These are phyloP conservation scores for Lizanozyma gosingica DNA, from an alignment of 1,139 yeast genomes.

Conservation along the genomic window DNA sequence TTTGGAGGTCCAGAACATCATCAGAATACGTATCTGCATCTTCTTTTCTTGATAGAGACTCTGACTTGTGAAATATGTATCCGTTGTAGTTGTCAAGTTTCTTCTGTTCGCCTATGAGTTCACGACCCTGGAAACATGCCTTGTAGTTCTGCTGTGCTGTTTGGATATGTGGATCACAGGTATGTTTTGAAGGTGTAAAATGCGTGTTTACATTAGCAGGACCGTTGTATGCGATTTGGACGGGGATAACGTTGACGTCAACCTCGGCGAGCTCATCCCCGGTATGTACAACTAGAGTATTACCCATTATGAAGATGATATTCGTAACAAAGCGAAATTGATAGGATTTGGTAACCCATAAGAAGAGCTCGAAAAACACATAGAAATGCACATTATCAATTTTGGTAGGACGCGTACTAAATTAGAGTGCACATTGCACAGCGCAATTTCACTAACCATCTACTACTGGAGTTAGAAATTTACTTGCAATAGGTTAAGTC, in stretches of 20 bases:
- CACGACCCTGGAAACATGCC: slow-evolving; percentile 10
- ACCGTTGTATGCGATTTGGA: slow-evolving; percentile 8
- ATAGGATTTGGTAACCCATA: too few species aligned
- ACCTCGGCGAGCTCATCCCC: slow-evolving; percentile 4
- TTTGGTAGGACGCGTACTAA: too few species aligned
- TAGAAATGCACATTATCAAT: too few species aligned
- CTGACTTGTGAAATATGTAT: background rate
- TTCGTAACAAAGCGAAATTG: too few species aligned
- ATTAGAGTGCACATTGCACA: too few species aligned
- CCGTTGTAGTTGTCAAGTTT: slow-evolving; percentile 2
- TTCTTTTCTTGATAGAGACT: slow-evolving; percentile 1
- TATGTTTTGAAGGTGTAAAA: slow-evolving; percentile 7
- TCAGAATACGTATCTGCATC: slow-evolving; percentile 1
- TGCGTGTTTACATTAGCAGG: slow-evolving; percentile 6
- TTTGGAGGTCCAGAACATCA: slow-evolving; percentile 2
- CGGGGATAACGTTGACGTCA: slow-evolving; percentile 7
- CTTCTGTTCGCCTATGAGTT: slow-evolving; percentile 6
- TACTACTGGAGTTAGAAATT: too few species aligned
- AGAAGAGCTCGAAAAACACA: too few species aligned
- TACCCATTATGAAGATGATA: too few species aligned
- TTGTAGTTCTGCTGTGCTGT: slow-evolving; percentile 3
- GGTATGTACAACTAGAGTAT: background rate
- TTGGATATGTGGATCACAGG: too few species aligned
- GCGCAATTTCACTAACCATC: too few species aligned
- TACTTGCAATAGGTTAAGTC: too few species aligned